phyloP scores from a whole-genome alignment of 106 monocot genomes.

The Acorus gramineus region DNA sequence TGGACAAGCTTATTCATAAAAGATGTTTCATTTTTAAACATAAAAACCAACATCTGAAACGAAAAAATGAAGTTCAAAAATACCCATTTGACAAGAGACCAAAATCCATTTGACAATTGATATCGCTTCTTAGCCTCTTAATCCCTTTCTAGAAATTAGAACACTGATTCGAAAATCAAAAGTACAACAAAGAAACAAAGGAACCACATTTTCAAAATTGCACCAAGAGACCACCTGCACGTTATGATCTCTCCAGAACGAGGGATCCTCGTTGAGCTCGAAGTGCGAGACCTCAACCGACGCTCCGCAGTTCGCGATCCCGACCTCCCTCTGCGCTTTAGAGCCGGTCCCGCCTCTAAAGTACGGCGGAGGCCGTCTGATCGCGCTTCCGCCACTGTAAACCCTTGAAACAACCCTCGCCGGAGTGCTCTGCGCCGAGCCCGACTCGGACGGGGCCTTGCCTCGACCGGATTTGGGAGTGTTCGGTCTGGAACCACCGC shows the following conservation, averaged over 20 bases:
- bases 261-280: slow-evolving; percentile 55
- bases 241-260: slow-evolving; percentile 71
- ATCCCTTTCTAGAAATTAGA: too few relatives aligned
- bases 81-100: too few relatives aligned
- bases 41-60: too few relatives aligned
- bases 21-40: too few relatives aligned
- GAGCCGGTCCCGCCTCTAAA: slow-evolving; percentile 5
- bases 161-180: background rate
- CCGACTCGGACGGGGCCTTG: slow-evolving; percentile 3
- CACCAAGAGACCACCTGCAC: slow-evolving; percentile 32
- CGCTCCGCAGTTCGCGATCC: slow-evolving; percentile 9
- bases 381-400: background rate
- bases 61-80: too few relatives aligned
- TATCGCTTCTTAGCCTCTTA: too few relatives aligned
- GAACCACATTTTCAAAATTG: too few relatives aligned
- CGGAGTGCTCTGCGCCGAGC: slow-evolving; percentile 24
- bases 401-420: slow-evolving; percentile 11
- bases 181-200: background rate
- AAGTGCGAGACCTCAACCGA: slow-evolving; percentile 29
- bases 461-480: background rate
- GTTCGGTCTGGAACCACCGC: background rate
- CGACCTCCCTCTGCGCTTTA: slow-evolving; percentile 12
- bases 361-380: background rate
- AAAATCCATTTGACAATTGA: too few relatives aligned
- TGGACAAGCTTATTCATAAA: too few relatives aligned